Evolutionary conservation across 2,329 filamentous ascomycete species (phyloP).

Genomic region (Metarhizium anisopliae): DNA sequence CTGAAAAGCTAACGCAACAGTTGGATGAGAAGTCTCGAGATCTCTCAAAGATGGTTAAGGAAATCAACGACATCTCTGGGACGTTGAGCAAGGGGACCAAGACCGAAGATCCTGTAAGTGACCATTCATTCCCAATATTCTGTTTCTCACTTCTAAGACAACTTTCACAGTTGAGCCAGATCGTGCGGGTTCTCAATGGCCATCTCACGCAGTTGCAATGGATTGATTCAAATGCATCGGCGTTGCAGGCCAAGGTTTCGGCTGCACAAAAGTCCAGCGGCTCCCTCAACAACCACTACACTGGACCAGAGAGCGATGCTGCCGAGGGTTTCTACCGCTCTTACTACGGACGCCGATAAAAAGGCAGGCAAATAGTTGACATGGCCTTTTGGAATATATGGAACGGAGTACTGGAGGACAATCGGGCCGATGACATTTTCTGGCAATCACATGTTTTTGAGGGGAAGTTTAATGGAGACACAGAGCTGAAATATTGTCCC

Average conservation of each 20-base stretch:
- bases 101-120: slow-evolving; percentile 73
- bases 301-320: slow-evolving; percentile 56
- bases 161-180: slow-evolving; percentile 69
- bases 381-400: not conserved
- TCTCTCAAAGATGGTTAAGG: slow-evolving; percentile 91
- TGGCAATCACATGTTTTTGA: slow-evolving; percentile 7
- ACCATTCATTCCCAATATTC: not conserved
- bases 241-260: slow-evolving; percentile 72
- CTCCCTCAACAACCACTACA: slow-evolving; percentile 47
- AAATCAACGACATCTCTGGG: slow-evolving; percentile 90
- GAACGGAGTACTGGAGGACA: slow-evolving; percentile 5
- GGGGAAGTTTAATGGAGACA: slow-evolving; percentile 3
- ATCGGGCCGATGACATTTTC: not conserved
- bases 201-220: slow-evolving; percentile 88
- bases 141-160: slow-evolving; percentile 14
- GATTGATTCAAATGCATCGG: slow-evolving; percentile 79
- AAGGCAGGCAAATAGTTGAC: slow-evolving; percentile 1
- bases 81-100: slow-evolving; percentile 84
- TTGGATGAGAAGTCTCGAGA: slow-evolving; percentile 92
- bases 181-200: slow-evolving; percentile 88
- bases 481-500: slow-evolving; percentile 8
- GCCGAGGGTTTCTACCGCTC: slow-evolving; percentile 88
- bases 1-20: slow-evolving; percentile 84
- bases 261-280: slow-evolving; percentile 73
- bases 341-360: slow-evolving; percentile 65